phyloP scores from a whole-genome alignment of 2,329 filamentous ascomycete species.

The Drechslerella dactyloides region DNA sequence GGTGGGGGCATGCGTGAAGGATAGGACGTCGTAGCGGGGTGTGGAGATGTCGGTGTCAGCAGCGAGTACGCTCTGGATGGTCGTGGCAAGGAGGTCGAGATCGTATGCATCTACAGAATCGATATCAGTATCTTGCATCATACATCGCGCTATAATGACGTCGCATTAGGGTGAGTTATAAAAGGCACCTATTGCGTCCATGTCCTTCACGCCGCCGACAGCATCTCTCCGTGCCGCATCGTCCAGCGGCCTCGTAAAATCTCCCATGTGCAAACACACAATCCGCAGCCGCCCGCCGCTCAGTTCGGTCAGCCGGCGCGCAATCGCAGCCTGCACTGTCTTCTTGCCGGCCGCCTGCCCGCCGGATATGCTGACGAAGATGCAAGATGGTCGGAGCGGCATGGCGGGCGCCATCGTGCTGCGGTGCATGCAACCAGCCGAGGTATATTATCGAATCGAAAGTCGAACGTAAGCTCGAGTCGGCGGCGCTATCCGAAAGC shows the following conservation, averaged over 20 bases:
- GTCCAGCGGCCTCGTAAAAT: conserved; percentile 50
- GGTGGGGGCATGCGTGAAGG: conserved; percentile 25
- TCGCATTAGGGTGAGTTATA: neutral
- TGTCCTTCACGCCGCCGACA: conserved; percentile 40
- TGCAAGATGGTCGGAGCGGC: conserved; percentile 11
- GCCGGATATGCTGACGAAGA: conserved; percentile 53
- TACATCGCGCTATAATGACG: neutral
- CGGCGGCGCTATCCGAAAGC: too few relatives aligned
- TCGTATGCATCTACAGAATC: conserved; percentile 50
- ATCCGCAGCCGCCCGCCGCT: conserved; percentile 39
- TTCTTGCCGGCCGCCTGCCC: conserved; percentile 55
- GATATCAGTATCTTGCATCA: conserved; percentile 15
- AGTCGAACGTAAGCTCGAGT: too few relatives aligned
- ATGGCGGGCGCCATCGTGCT: neutral
- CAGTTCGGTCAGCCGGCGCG: conserved; percentile 47
- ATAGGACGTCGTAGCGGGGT: conserved; percentile 41
- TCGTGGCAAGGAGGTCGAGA: conserved; percentile 51
- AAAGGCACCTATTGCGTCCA: conserved; percentile 51
- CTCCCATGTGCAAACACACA: conserved; percentile 51
- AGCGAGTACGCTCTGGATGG: conserved; percentile 38
- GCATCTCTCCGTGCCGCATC: conserved; percentile 32
- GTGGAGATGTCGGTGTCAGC: conserved; percentile 35
- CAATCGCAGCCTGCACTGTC: conserved; percentile 52
- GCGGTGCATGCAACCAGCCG: too few relatives aligned
- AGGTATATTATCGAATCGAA: too few relatives aligned